Percentiles rank a stretch among this genome's conserved stretches.
Evolutionary conservation across 2,329 filamentous ascomycete species (phyloP).

Genomic region (Ophiocordyceps camponoti-floridani): DNA sequence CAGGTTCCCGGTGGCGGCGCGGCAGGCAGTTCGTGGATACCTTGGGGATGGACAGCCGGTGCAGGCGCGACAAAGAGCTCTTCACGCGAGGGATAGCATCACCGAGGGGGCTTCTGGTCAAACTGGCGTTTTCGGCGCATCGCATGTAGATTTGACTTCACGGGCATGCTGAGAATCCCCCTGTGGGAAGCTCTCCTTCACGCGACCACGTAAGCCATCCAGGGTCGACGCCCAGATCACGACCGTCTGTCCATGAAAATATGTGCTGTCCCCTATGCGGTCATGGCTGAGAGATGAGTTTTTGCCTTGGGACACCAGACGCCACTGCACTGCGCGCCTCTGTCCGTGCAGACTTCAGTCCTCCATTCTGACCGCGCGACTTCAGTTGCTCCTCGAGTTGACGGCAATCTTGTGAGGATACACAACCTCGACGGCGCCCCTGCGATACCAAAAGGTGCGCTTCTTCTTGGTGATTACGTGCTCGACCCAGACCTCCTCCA

Average conservation of each 20-base stretch:
- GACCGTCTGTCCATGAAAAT: no score
- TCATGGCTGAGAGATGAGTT: no score
- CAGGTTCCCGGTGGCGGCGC: slow-evolving; percentile 7
- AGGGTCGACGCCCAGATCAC: no score
- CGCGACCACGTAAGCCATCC: no score
- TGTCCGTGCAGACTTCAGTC: no score
- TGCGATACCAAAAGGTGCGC: slow-evolving; percentile 72
- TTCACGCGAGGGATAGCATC: slow-evolving; percentile 18
- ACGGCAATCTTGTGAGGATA: slow-evolving; percentile 34
- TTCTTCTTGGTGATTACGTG: slow-evolving; percentile 75
- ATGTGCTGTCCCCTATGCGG: no score
- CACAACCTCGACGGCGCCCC: slow-evolving; percentile 52
- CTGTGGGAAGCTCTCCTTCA: background rate
- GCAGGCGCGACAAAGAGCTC: slow-evolving; percentile 16
- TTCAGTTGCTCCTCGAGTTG: background rate
- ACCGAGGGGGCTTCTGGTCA: slow-evolving; percentile 5
- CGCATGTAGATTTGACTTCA: slow-evolving; percentile 5
- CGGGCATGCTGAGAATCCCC: background rate
- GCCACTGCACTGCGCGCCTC: no score
- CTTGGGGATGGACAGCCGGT: slow-evolving; percentile 26
- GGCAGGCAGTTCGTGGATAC: slow-evolving; percentile 22
- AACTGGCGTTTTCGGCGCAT: slow-evolving; percentile 11
- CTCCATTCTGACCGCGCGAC: background rate
- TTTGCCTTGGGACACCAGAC: no score
- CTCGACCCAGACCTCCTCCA: slow-evolving; percentile 77